A percentile compares a stretch with the other conserved stretches of the same genome.
These are phyloP conservation scores for Teratosphaeria pseudoeucalypti DNA, from an alignment of 2,329 filamentous ascomycete genomes.

Conservation along the genomic window DNA sequence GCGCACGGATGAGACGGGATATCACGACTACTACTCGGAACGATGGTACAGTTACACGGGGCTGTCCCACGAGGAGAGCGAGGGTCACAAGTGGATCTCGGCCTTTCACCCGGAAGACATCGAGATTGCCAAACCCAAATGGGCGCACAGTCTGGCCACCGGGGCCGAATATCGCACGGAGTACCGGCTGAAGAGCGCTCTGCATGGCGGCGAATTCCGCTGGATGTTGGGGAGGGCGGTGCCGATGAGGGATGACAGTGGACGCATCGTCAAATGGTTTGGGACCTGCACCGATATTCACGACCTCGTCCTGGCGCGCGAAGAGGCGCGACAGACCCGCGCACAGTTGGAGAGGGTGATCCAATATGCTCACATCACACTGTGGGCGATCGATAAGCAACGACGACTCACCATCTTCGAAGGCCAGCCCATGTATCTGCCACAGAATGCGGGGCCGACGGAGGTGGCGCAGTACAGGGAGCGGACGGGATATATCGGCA, in stretches of 20 bases:
- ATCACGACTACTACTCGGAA: slow-evolving; percentile 63
- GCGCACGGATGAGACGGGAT: slow-evolving; percentile 55
- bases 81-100: slow-evolving; percentile 52
- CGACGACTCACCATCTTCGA: slow-evolving; percentile 58
- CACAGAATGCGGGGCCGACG: not conserved
- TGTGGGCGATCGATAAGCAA: slow-evolving; percentile 60
- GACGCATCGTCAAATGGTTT: slow-evolving; percentile 67
- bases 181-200: slow-evolving; percentile 54
- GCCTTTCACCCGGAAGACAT: slow-evolving; percentile 64
- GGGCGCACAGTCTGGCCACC: slow-evolving; percentile 53
- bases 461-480: not conserved
- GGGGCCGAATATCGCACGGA: slow-evolving; percentile 61
- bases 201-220: slow-evolving; percentile 54
- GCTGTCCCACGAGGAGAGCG: slow-evolving; percentile 48
- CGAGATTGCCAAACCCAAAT: slow-evolving; percentile 43
- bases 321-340: slow-evolving; percentile 55
- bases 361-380: slow-evolving; percentile 61
- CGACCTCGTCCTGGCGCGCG: slow-evolving; percentile 58
- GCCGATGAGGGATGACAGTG: slow-evolving; percentile 56
- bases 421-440: slow-evolving; percentile 40
- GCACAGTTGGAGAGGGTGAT: slow-evolving; percentile 64
- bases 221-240: slow-evolving; percentile 67
- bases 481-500: slow-evolving; percentile 39
- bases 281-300: slow-evolving; percentile 74
- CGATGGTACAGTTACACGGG: slow-evolving; percentile 77